phyloP scores from a whole-genome alignment of 2,329 filamentous ascomycete genomes.

The Pestalotiopsis sp. region DNA sequence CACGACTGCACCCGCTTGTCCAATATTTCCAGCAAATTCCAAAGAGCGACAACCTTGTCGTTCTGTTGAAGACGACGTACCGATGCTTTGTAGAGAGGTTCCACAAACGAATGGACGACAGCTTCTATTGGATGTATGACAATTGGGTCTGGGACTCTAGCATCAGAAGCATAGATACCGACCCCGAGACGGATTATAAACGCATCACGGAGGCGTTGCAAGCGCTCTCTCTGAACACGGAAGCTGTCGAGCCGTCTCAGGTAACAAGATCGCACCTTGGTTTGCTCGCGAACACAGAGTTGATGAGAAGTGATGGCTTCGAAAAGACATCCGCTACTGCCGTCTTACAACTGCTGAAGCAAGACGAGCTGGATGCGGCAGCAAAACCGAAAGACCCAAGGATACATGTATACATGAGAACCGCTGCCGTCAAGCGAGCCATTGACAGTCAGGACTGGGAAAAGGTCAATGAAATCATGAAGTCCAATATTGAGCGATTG shows the following conservation, averaged over 20 bases:
- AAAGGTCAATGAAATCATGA: not conserved
- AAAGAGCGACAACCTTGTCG: not conserved
- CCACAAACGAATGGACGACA: not conserved
- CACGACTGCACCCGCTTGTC: not conserved
- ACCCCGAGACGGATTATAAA: not conserved
- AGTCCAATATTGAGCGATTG: not conserved
- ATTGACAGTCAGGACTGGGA: not conserved
- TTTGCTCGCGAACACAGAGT: not conserved
- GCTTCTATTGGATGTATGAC: conserved; percentile 9
- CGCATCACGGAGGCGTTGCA: conserved; percentile 2
- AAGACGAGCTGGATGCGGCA: not conserved
- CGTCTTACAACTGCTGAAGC: not conserved
- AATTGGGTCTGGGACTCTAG: conserved; percentile 10
- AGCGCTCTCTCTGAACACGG: not conserved
- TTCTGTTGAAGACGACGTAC: not conserved
- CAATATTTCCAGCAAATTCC: not conserved
- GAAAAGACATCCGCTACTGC: not conserved
- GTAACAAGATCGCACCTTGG: not conserved
- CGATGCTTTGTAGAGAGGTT: conserved; percentile 2
- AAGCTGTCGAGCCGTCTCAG: not conserved
- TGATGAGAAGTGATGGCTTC: conserved; percentile 4
- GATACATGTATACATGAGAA: not conserved
- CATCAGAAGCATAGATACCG: not conserved
- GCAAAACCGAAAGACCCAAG: not conserved
- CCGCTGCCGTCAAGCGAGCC: not conserved